These are phyloP conservation scores for Pilasporangium apinafurcum DNA, from an alignment of 352 stramenopile species.

Conservation along the genomic window DNA sequence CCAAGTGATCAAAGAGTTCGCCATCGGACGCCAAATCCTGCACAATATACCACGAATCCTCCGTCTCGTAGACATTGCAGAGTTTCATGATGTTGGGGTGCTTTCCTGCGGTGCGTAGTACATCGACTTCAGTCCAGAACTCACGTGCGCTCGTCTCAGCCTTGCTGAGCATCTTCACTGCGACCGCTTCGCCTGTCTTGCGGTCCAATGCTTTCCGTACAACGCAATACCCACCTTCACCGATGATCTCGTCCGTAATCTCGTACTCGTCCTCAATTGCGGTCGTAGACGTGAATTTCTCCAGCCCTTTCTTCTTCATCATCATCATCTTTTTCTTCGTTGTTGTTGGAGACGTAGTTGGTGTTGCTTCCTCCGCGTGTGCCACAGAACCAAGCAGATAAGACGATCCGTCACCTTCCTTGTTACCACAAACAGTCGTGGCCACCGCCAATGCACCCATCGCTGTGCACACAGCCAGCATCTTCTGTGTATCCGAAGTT, in stretches of 20 bases:
- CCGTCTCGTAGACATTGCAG: conserved; percentile 65
- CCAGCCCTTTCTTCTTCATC: conserved; percentile 1
- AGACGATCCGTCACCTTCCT: background rate
- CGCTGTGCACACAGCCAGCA: no score
- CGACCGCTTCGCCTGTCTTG: conserved; percentile 58
- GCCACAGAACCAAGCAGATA: background rate
- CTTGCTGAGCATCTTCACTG: conserved; percentile 79
- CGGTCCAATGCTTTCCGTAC: conserved; percentile 66
- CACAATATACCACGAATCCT: conserved; percentile 76
- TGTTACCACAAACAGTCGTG: conserved; percentile 2
- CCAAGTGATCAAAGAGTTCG: conserved; percentile 85
- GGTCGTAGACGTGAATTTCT: no score
- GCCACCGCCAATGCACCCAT: conserved; percentile 3
- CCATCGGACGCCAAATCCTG: conserved; percentile 79
- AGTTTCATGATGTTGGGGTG: conserved; percentile 79
- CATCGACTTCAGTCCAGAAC: conserved; percentile 80
- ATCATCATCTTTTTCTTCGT: background rate
- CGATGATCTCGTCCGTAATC: conserved; percentile 75
- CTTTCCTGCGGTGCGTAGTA: conserved; percentile 61
- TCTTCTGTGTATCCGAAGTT: no score
- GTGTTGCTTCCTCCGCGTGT: background rate
- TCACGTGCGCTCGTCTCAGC: conserved; percentile 65
- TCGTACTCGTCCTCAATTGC: conserved; percentile 67
- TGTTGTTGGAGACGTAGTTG: background rate
- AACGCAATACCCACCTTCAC: conserved; percentile 75